Conservation (phyloP, 148 eudicot genomes). For the Simmondsia chinensis region DNA sequence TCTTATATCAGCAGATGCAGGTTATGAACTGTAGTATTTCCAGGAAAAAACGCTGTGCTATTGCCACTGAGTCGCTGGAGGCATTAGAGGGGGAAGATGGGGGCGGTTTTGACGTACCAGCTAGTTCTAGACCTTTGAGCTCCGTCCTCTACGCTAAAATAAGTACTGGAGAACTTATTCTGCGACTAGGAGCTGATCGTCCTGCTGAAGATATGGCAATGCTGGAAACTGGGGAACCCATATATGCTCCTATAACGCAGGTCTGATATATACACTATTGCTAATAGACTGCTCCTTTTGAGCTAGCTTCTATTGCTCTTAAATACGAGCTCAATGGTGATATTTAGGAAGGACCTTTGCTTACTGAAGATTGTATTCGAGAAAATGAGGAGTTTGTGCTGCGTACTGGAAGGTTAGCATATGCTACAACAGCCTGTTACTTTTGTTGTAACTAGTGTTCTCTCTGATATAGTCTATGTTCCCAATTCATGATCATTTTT, state of each 20-base stretch:
- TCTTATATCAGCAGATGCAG: conserved; percentile 84
- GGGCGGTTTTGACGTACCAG: conserved; percentile 37
- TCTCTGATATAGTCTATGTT: too few relatives aligned
- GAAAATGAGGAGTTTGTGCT: conserved; percentile 92
- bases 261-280: conserved; percentile 26
- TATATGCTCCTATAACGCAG: conserved; percentile 82
- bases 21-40: conserved; percentile 93
- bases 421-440: too few relatives aligned
- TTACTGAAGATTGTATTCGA: conserved; percentile 87
- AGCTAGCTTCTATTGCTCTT: conserved; percentile 1
- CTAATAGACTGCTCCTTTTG: conserved; percentile 3
- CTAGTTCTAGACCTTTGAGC: conserved; percentile 25
- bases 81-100: conserved; percentile 32
- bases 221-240: conserved; percentile 88
- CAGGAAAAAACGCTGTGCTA: conserved; percentile 59
- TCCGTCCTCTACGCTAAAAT: conserved; percentile 51
- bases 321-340: conserved; percentile 2
- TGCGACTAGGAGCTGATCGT: conserved; percentile 66
- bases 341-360: conserved; percentile 80
- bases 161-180: conserved; percentile 57
- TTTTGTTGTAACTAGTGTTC: too few relatives aligned
- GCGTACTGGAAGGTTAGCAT: conserved; percentile 82
- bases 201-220: conserved; percentile 44
- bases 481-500: too few relatives aligned
- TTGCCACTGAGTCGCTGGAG: conserved; percentile 58